Evolutionary conservation across 768 basidiomycete genomes (phyloP), one percentile per base, ranked within the genome.

Genomic region (Psilocybe tampanensis): DNA sequence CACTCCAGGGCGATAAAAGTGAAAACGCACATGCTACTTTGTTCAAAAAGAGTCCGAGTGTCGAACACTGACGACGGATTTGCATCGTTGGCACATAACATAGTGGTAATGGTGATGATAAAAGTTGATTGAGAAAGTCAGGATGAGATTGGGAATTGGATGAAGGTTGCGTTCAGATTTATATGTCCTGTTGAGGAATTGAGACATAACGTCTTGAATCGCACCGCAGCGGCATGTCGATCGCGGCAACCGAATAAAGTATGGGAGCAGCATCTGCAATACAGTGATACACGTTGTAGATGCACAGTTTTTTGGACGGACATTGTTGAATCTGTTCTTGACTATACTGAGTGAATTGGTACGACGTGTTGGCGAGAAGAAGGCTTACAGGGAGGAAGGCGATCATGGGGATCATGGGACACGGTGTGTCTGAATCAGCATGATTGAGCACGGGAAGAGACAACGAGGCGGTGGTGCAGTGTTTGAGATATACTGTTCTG

Each of bases 81-180:
- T 24, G 21, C 47, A 34, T 41, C 58, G 52, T 52, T 59, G 33
- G 61, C 55, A 51, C 52, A 56, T 21, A 45, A 42, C 60, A 63
- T 66, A 21, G 41, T 53, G 56, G 39, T 52, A 44, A 36, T 24
- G 26, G 48, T 17, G 44, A 13, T 32, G 56, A 45, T 49, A 29
- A 39, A 39, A 8, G 36, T 39, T n/a, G 12, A n/a, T 4, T 3
- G 36, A 39, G 36, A 4, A 39, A n/a, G 6, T n/a, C 15, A 39
- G 36, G 12, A 39, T n/a, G 36, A 5, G 36, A 39, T 39, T 15
- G 36, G 15, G 15, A 39, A 39, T 39, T 13, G 36, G 36, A n/a
- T 13, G n/a, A n/a, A 8, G 6, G 36, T 5, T 13, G 36, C 4
- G n/a, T 39, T 39, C 36, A 39, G n/a, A 39, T 39, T 39, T 39